Evolutionary conservation across 306 rosid species (phyloP).

Genomic region (Glycine soja): DNA sequence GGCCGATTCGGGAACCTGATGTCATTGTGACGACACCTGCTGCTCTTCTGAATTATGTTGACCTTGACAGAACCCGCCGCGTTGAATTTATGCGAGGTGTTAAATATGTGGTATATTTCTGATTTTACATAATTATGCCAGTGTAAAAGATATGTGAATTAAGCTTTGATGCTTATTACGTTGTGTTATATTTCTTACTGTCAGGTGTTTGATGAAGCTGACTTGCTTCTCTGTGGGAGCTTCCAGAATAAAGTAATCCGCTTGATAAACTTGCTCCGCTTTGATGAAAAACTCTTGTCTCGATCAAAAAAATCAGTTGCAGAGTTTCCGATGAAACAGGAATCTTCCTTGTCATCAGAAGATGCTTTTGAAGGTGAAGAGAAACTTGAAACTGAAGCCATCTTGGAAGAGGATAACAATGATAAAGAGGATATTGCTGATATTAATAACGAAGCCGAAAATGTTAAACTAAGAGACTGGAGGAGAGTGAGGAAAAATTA

Average conservation of each 20-base stretch:
- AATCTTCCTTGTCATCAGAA: slow-evolving; percentile 54
- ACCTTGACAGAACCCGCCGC: slow-evolving; percentile 63
- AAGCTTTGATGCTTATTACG: slow-evolving; percentile 5
- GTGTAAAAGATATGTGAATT: background rate
- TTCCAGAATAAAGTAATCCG: slow-evolving; percentile 94
- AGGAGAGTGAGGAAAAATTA: slow-evolving; percentile 81
- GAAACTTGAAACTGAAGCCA: slow-evolving; percentile 54
- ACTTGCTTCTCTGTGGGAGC: slow-evolving; percentile 95
- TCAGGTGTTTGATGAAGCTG: slow-evolving; percentile 99
- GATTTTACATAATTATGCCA: slow-evolving; percentile 9
- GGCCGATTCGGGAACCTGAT: slow-evolving; percentile 85
- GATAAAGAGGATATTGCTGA: slow-evolving; percentile 48
- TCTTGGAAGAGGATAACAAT: slow-evolving; percentile 63
- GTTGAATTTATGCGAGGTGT: slow-evolving; percentile 71
- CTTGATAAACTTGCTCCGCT: slow-evolving; percentile 82
- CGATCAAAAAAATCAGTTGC: slow-evolving; percentile 54
- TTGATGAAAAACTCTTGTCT: slow-evolving; percentile 82
- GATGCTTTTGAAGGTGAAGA: slow-evolving; percentile 60
- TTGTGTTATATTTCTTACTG: slow-evolving; percentile 35
- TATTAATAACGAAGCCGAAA: slow-evolving; percentile 51
- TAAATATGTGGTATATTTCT: slow-evolving; percentile 80
- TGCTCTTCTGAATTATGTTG: slow-evolving; percentile 88
- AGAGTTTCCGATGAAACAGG: slow-evolving; percentile 52
- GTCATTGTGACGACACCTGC: slow-evolving; percentile 93
- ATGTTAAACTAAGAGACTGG: slow-evolving; percentile 64